phyloP scores from a whole-genome alignment of 2,329 filamentous ascomycete species.

The Macrophomina pseudophaseolina region DNA sequence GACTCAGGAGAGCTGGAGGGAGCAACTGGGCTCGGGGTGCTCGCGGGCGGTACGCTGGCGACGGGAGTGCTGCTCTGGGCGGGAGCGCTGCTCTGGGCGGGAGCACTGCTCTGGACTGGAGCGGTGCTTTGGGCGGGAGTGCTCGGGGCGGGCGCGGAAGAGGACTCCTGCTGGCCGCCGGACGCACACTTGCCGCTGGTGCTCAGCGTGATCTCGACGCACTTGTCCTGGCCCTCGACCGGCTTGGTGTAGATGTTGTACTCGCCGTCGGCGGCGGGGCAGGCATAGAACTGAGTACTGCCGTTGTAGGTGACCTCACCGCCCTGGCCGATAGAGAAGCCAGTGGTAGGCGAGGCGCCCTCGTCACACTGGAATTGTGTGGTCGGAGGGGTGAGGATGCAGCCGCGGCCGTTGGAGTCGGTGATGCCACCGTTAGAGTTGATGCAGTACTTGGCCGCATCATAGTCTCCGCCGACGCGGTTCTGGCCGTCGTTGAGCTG shows the following conservation, averaged over 20 bases:
- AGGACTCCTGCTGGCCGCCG: constrained; percentile 30
- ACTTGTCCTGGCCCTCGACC: constrained; percentile 52
- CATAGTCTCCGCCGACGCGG: constrained; percentile 59
- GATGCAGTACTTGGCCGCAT: constrained; percentile 60
- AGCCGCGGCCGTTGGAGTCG: constrained; percentile 63
- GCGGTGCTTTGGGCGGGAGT: not conserved
- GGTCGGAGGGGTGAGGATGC: constrained; percentile 66
- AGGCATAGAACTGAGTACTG: constrained; percentile 63
- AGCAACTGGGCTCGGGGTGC: too few species aligned
- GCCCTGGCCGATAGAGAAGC: constrained; percentile 61
- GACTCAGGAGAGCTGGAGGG: not conserved
- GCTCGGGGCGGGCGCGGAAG: constrained; percentile 38
- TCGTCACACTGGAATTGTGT: constrained; percentile 67
- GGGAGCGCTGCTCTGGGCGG: not conserved
- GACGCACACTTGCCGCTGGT: constrained; percentile 36
- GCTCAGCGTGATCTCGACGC: constrained; percentile 55
- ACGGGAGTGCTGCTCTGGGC: constrained; percentile 11
- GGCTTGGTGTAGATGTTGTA: constrained; percentile 61
- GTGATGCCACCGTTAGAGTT: constrained; percentile 53
- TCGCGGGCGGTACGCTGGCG: not conserved
- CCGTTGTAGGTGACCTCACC: constrained; percentile 60
- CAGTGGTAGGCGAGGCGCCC: constrained; percentile 56
- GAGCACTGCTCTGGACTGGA: too few species aligned
- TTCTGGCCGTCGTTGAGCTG: constrained; percentile 68
- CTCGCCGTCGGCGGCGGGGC: constrained; percentile 62